Conservation (phyloP, 2,329 filamentous ascomycete species). For the Lachnellula arida region DNA sequence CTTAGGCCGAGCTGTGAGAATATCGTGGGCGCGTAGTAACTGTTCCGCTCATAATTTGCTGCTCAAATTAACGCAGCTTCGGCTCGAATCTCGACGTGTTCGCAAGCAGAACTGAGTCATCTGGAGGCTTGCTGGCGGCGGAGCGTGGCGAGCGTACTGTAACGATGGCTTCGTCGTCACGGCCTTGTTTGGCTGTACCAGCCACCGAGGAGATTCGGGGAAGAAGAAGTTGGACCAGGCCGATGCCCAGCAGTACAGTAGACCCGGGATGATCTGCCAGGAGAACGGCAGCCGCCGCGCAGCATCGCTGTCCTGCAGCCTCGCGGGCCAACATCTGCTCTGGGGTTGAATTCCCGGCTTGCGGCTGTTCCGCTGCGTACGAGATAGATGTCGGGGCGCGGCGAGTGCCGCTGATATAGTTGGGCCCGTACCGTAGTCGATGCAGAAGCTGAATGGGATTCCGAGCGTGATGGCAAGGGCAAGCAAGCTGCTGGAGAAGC, state of each 20-base stretch:
- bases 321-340: slow-evolving; percentile 17
- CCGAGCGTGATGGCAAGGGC: slow-evolving; percentile 26
- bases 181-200: slow-evolving; percentile 50
- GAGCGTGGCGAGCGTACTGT: slow-evolving; percentile 47
- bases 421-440: slow-evolving; percentile 27
- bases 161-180: slow-evolving; percentile 48
- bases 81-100: slow-evolving; percentile 56
- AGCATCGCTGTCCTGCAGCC: slow-evolving; percentile 34
- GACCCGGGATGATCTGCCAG: slow-evolving; percentile 49
- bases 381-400: slow-evolving; percentile 21
- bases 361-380: slow-evolving; percentile 18
- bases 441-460: slow-evolving; percentile 30
- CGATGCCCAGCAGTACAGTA: slow-evolving; percentile 49
- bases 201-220: slow-evolving; percentile 55
- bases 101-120: slow-evolving; percentile 49
- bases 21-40: slow-evolving; percentile 43
- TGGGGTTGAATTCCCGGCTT: slow-evolving; percentile 16
- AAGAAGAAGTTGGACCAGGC: slow-evolving; percentile 57
- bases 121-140: slow-evolving; percentile 41
- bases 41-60: slow-evolving; percentile 44
- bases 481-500: slow-evolving; percentile 29
- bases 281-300: slow-evolving; percentile 55
- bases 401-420: slow-evolving; percentile 25
- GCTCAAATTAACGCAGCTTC: slow-evolving; percentile 54
- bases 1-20: slow-evolving; percentile 41